Conservation (phyloP, 208 protist species). For the Leishmania turanica region DNA sequence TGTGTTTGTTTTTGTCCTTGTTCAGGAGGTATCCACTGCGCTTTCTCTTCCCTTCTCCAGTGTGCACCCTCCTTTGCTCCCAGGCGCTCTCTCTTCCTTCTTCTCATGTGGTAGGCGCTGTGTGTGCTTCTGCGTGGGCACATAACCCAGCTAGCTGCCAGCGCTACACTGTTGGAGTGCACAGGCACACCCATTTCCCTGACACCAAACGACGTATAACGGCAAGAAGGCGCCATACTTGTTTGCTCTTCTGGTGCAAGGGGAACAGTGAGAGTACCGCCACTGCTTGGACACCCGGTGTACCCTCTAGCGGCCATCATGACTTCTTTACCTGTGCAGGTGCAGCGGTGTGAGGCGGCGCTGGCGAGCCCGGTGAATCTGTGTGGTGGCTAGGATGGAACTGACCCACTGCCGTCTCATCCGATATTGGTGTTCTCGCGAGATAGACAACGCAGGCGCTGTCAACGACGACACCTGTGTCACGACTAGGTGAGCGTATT, state of each 20-base stretch:
- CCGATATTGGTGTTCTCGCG: constrained; percentile 21
- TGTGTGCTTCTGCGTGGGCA: not conserved
- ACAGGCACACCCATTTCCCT: not conserved
- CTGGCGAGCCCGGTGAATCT: not conserved
- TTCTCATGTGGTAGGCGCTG: not conserved
- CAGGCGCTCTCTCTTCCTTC: not conserved
- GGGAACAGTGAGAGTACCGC: not conserved
- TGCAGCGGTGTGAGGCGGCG: constrained; percentile 23
- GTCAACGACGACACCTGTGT: constrained; percentile 29
- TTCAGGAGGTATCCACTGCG: not conserved
- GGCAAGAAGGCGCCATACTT: not conserved
- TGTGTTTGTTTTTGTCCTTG: not conserved
- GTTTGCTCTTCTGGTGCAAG: not conserved
- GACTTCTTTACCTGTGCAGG: not conserved
- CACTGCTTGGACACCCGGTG: not conserved
- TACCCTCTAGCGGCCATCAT: not conserved
- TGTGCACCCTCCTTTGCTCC: not conserved
- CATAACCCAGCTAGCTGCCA: not conserved
- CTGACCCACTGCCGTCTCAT: not conserved
- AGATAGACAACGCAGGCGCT: constrained; percentile 44
- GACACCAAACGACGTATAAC: not conserved
- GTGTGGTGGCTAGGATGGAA: not conserved
- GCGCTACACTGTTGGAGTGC: not conserved
- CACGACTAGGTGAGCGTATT: constrained; percentile 50
- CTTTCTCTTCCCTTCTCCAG: not conserved